These are phyloP conservation scores for Coemansia biformis DNA, from an alignment of 192 early-diverging fungal genomes.

Conservation along the genomic window DNA sequence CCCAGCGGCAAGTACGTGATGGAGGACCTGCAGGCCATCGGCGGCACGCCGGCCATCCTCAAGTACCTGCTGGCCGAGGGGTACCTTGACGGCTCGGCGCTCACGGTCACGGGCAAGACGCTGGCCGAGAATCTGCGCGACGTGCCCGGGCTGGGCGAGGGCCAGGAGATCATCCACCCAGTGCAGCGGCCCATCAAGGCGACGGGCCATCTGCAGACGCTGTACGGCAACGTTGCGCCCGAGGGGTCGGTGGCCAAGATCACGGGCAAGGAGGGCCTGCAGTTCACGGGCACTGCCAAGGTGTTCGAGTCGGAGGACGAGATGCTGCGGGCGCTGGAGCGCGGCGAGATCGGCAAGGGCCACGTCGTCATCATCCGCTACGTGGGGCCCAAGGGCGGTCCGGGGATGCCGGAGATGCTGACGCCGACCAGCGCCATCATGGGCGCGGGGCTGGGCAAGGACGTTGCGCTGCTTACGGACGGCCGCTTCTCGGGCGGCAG, in stretches of 20 bases:
- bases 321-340: constrained; percentile 86
- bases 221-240: constrained; percentile 92
- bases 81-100: constrained; percentile 75
- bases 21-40: constrained; percentile 89
- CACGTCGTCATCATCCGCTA: constrained; percentile 93
- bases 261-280: constrained; percentile 97
- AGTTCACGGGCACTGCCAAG: constrained; percentile 81
- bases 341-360: constrained; percentile 83
- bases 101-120: constrained; percentile 98
- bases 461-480: constrained; percentile 96
- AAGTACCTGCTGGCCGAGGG: constrained; percentile 89
- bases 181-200: constrained; percentile 85
- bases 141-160: constrained; percentile 64
- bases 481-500: constrained; percentile 98
- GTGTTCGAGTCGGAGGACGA: constrained; percentile 91
- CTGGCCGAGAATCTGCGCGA: constrained; percentile 83
- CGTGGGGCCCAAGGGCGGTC: constrained; percentile 96
- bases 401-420: constrained; percentile 99
- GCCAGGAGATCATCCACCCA: constrained; percentile 85
- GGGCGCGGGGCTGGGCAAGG: constrained; percentile 97
- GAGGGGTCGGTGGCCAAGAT: constrained; percentile 98
- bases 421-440: constrained; percentile 97
- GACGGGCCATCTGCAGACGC: constrained; percentile 90
- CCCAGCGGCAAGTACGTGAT: constrained; percentile 98
- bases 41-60: constrained; percentile 91